A percentile compares a stretch with the other conserved stretches of the same genome.
phyloP scores from a whole-genome alignment of 352 stramenopile species.

The Pythium sp. region DNA sequence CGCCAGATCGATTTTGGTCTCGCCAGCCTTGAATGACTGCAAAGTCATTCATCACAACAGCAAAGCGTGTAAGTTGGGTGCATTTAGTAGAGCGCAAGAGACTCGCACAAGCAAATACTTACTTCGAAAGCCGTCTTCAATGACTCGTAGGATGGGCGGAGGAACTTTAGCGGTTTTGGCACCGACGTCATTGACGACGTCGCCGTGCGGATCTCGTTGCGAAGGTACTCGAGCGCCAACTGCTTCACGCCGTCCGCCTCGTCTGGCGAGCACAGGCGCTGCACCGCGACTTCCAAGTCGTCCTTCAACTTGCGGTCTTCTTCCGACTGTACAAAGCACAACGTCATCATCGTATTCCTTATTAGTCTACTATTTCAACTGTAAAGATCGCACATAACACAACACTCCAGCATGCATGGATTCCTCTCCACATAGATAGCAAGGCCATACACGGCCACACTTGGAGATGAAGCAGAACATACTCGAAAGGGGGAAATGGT shows the following conservation, averaged over 20 bases:
- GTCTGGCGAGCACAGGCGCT: constrained; percentile 59
- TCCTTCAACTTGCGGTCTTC: constrained; percentile 94
- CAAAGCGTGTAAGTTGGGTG: not conserved
- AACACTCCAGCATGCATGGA: not conserved
- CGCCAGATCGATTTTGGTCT: constrained; percentile 80
- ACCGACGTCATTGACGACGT: constrained; percentile 99
- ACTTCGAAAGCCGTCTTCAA: constrained; percentile 88
- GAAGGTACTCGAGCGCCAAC: constrained; percentile 94
- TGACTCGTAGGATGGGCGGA: constrained; percentile 94
- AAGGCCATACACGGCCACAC: not conserved
- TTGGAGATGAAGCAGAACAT: not conserved
- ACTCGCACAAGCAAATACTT: not conserved
- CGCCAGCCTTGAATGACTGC: constrained; percentile 36
- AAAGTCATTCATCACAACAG: not conserved
- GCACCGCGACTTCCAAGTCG: constrained; percentile 88
- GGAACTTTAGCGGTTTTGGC: constrained; percentile 99
- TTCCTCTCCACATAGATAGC: not conserved
- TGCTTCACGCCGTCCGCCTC: constrained; percentile 73
- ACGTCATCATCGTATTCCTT: not conserved
- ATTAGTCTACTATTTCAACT: not conserved
- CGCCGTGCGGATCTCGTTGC: constrained; percentile 94
- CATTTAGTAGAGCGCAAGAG: not conserved
- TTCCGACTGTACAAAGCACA: constrained; percentile 51
- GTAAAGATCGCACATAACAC: constrained; percentile 4
- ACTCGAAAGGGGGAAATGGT: too few relatives aligned